Percentiles rank a stretch among this genome's conserved stretches.
phyloP scores from a whole-genome alignment of 805 yeast species.

The Wickerhamomyces silvicola region DNA sequence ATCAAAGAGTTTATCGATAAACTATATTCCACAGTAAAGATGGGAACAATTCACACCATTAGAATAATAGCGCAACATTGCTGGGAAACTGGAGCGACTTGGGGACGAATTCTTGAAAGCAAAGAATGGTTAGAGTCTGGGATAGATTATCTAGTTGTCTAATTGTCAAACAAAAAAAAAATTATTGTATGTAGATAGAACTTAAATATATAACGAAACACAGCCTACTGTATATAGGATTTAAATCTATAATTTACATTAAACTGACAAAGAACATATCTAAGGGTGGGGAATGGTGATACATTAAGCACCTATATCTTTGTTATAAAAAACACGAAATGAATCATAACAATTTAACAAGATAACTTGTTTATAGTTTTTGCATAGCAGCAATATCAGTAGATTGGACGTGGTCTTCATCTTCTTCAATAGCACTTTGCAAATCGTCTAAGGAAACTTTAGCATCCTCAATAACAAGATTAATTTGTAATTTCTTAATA shows the following conservation, averaged over 20 bases:
- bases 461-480: conserved; percentile 96
- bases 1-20: conserved; percentile 32
- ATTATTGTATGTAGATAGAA: not conserved
- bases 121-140: conserved; percentile 44
- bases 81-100: conserved; percentile 38
- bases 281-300: too few species aligned
- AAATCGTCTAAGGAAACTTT: conserved; percentile 90
- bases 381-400: conserved; percentile 98
- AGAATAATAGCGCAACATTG: conserved; percentile 36
- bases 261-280: too few species aligned
- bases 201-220: too few species aligned
- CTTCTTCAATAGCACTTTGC: conserved; percentile 69
- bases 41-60: conserved; percentile 46
- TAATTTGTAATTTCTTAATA: conserved; percentile 98
- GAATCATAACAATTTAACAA: conserved; percentile 6
- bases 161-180: not conserved
- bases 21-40: conserved; percentile 41
- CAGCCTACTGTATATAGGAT: not conserved
- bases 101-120: conserved; percentile 37
- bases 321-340: conserved; percentile 3
- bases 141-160: conserved; percentile 38
- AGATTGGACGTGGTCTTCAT: conserved; percentile 99
- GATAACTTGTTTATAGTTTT: conserved; percentile 61
- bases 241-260: not conserved
- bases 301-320: conserved; percentile 7